Evolutionary conservation across 1,139 yeast genomes (phyloP).

Genomic region (Kodamaea sp.): DNA sequence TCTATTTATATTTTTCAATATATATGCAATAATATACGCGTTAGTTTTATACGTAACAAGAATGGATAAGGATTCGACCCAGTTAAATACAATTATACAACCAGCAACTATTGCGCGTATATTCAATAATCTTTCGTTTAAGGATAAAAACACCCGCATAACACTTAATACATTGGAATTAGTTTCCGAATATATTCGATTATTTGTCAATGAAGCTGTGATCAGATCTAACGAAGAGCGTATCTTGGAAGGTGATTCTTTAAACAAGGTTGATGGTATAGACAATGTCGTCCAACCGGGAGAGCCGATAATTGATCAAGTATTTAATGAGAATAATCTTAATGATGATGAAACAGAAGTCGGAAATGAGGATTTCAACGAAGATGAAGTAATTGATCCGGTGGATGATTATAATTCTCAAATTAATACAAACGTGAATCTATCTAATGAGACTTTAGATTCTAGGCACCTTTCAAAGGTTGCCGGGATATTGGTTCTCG

Average conservation of each 20-base stretch:
- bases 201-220: conserved; percentile 64
- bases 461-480: conserved; percentile 50
- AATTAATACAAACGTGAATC: conserved; percentile 12
- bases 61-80: background rate
- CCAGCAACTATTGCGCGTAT: conserved; percentile 51
- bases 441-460: conserved; percentile 40
- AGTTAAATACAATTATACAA: conserved; percentile 19
- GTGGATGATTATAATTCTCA: conserved; percentile 8
- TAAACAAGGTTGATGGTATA: conserved; percentile 30
- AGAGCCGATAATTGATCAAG: conserved; percentile 17
- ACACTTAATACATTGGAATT: conserved; percentile 47
- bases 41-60: background rate
- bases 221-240: conserved; percentile 57
- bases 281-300: conserved; percentile 22
- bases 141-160: conserved; percentile 44
- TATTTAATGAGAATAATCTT: conserved; percentile 15
- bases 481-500: conserved; percentile 55
- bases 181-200: conserved; percentile 53
- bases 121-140: conserved; percentile 52
- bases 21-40: background rate
- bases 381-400: conserved; percentile 12
- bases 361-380: conserved; percentile 9
- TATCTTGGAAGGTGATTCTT: conserved; percentile 27
- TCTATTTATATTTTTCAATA: background rate
- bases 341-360: conserved; percentile 11